phyloP scores from a whole-genome alignment of 192 early-diverging fungal species.

The Entophlyctis luteolus region DNA sequence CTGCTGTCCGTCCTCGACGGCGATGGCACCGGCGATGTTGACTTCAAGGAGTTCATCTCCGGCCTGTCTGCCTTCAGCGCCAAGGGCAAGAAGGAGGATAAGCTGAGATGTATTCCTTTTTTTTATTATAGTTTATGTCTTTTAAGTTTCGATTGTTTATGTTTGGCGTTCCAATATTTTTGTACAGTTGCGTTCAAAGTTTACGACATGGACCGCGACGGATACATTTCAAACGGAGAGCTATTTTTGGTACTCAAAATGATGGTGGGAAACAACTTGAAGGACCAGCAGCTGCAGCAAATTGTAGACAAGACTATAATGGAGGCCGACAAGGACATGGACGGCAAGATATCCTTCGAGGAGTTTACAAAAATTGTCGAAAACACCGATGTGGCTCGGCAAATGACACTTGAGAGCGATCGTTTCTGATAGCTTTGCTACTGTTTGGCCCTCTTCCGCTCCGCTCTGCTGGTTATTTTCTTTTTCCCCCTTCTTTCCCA shows the following conservation, averaged over 20 bases:
- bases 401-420: constrained; percentile 83
- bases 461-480: no score
- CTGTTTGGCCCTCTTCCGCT: no score
- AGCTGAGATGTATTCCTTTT: constrained; percentile 74
- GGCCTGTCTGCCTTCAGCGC: constrained; percentile 91
- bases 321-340: constrained; percentile 92
- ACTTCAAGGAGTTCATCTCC: constrained; percentile 97
- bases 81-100: constrained; percentile 92
- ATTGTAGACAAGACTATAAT: constrained; percentile 99
- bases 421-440: constrained; percentile 36
- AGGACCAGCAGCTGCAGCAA: constrained; percentile 95
- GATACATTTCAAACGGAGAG: constrained; percentile 98
- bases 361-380: constrained; percentile 96
- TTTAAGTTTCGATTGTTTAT: no score
- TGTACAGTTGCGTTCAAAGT: constrained; percentile 91
- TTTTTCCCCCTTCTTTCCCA: no score
- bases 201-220: constrained; percentile 99
- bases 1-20: constrained; percentile 96
- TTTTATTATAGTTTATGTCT: background rate
- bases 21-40: constrained; percentile 97
- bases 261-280: constrained; percentile 99
- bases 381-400: constrained; percentile 89
- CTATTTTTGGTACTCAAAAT: constrained; percentile 97
- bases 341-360: constrained; percentile 94
- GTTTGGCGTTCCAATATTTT: constrained; percentile 17